A percentile compares a stretch with the other conserved stretches of the same genome.
These are phyloP conservation scores for Chrysoporthe puriensis DNA, from an alignment of 2,329 filamentous ascomycete species.

Conservation along the genomic window DNA sequence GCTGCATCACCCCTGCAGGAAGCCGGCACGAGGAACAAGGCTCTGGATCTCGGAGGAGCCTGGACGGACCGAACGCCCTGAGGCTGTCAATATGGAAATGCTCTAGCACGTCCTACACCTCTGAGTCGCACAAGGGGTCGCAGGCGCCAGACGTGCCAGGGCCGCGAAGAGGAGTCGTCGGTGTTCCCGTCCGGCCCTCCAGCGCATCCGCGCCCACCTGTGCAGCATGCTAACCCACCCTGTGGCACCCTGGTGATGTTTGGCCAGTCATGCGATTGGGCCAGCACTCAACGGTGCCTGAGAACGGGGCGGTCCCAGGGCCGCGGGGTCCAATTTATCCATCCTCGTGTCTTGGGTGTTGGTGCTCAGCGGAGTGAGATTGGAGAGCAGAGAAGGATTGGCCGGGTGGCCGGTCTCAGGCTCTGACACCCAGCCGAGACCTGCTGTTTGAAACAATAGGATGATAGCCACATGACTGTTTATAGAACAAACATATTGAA, in stretches of 20 bases:
- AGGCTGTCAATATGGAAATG: background rate
- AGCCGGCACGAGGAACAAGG: constrained; percentile 6
- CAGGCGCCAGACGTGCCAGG: background rate
- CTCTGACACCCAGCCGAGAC: constrained; percentile 24
- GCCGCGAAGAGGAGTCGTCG: background rate
- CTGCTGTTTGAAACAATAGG: constrained; percentile 14
- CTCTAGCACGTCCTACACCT: constrained; percentile 12
- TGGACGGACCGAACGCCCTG: background rate
- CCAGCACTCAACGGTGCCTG: constrained; percentile 14
- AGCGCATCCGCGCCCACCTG: constrained; percentile 14
- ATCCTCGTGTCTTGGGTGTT: background rate
- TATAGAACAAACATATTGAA: constrained; percentile 8
- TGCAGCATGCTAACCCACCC: background rate
- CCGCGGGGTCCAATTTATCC: constrained; percentile 6
- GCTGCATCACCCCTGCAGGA: constrained; percentile 15
- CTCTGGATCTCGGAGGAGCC: background rate
- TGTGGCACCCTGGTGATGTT: background rate
- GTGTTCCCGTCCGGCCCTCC: background rate
- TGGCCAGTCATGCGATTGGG: constrained; percentile 12
- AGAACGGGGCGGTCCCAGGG: constrained; percentile 9
- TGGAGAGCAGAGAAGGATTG: constrained; percentile 6
- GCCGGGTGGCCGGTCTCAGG: constrained; percentile 20
- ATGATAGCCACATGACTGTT: constrained; percentile 2
- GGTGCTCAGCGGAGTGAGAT: constrained; percentile 1
- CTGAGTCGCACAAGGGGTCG: background rate